These are phyloP conservation scores for Scheffersomyces insectosa DNA, from an alignment of 1,139 yeast genomes.

Conservation along the genomic window DNA sequence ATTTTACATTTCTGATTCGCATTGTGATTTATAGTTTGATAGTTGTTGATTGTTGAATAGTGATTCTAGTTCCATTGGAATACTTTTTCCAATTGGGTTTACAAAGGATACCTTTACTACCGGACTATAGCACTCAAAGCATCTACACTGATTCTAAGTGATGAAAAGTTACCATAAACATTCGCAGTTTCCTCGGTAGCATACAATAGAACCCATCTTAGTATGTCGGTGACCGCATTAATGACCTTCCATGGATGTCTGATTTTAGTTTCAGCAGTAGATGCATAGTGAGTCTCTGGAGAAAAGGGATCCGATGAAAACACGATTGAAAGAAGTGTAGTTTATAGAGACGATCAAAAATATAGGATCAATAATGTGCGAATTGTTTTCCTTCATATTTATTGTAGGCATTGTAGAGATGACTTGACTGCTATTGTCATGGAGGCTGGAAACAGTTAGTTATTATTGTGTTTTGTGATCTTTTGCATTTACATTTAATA, in stretches of 20 bases:
- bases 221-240: constrained; percentile 80
- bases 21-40: constrained; percentile 7
- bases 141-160: constrained; percentile 36
- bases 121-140: background rate
- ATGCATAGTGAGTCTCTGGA: background rate
- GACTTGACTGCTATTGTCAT: too few relatives aligned
- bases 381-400: too few relatives aligned
- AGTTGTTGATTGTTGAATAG: constrained; percentile 10
- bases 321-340: background rate
- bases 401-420: too few relatives aligned
- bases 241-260: constrained; percentile 77
- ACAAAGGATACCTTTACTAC: background rate
- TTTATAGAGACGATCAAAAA: too few relatives aligned
- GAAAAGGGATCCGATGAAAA: constrained; percentile 1
- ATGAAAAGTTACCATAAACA: constrained; percentile 75
- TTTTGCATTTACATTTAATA: too few relatives aligned
- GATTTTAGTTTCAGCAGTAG: constrained; percentile 21
- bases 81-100: background rate
- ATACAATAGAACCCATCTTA: constrained; percentile 77
- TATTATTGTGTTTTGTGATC: too few relatives aligned
- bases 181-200: constrained; percentile 96
- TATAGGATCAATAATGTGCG: too few relatives aligned
- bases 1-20: constrained; percentile 68
- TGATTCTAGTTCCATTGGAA: too few relatives aligned
- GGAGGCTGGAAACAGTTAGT: too few relatives aligned